These are phyloP conservation scores for Agrostemma githago DNA, from an alignment of 148 eudicot species.

Conservation along the genomic window DNA sequence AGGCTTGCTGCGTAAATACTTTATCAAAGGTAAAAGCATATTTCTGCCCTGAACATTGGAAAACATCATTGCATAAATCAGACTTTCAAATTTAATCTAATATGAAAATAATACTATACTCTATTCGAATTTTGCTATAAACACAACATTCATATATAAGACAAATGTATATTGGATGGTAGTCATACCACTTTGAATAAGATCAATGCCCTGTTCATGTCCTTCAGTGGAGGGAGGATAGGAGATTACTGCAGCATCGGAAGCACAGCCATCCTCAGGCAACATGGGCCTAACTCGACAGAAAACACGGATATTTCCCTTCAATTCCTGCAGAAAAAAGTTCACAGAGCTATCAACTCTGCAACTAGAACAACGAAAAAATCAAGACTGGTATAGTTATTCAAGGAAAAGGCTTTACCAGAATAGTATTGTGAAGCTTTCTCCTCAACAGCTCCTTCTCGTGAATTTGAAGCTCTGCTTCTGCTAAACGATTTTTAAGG, in stretches of 20 bases:
- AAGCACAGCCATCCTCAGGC: slow-evolving; percentile 55
- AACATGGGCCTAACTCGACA: slow-evolving; percentile 71
- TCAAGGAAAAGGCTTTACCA: slow-evolving; percentile 32
- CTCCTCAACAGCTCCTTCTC: slow-evolving; percentile 68
- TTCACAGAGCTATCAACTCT: no score
- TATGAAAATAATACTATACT: no score
- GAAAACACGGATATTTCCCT: slow-evolving; percentile 83
- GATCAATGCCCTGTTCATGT: slow-evolving; percentile 57
- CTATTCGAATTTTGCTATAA: no score
- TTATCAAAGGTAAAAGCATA: slow-evolving; percentile 65
- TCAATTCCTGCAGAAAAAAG: slow-evolving; percentile 51
- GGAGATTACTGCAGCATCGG: slow-evolving; percentile 43
- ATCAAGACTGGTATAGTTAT: background rate
- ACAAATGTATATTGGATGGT: no score
- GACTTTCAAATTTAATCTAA: background rate
- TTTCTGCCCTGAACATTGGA: slow-evolving; percentile 45
- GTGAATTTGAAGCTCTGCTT: slow-evolving; percentile 49
- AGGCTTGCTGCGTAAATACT: slow-evolving; percentile 56
- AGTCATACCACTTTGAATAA: slow-evolving; percentile 43
- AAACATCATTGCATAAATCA: background rate
- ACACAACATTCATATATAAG: no score
- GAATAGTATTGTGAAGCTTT: slow-evolving; percentile 71
- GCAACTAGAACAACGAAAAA: background rate
- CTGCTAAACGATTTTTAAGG: slow-evolving; percentile 43
- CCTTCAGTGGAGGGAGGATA: slow-evolving; percentile 53